Conservation (phyloP, 2,329 filamentous ascomycete genomes). For the Colletotrichum caudatum region DNA sequence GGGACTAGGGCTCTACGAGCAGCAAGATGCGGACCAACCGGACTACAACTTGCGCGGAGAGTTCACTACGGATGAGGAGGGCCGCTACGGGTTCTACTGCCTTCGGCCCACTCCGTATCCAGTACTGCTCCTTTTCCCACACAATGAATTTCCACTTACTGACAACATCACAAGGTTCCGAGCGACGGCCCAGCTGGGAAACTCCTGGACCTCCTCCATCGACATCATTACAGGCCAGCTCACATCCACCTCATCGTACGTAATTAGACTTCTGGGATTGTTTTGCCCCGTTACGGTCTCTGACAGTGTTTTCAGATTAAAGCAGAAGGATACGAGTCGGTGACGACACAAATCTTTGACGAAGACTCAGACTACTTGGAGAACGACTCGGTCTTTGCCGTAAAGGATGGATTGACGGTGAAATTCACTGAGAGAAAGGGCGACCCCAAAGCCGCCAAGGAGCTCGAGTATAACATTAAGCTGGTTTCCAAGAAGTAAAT, state of each 20-base stretch:
- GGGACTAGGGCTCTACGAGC: conserved; percentile 61
- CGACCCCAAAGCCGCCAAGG: conserved; percentile 63
- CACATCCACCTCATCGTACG: conserved; percentile 70
- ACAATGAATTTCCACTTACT: background rate
- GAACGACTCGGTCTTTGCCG: conserved; percentile 65
- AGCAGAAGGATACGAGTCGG: conserved; percentile 70
- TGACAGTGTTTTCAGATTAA: conserved; percentile 48
- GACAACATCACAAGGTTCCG: conserved; percentile 48
- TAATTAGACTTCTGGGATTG: background rate
- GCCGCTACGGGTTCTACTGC: conserved; percentile 70
- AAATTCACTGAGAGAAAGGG: conserved; percentile 54
- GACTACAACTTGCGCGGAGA: conserved; percentile 76
- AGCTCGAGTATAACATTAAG: conserved; percentile 71
- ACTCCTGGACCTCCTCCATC: conserved; percentile 65
- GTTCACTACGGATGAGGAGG: conserved; percentile 72
- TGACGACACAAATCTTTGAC: conserved; percentile 83
- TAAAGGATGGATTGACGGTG: conserved; percentile 63
- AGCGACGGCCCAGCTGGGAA: conserved; percentile 65
- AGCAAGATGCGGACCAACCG: conserved; percentile 71
- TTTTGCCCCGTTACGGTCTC: conserved; percentile 37
- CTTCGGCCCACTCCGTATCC: conserved; percentile 63
- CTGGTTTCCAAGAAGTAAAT: background rate
- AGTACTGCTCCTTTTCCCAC: conserved; percentile 34
- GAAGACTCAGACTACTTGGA: conserved; percentile 70
- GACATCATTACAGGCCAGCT: conserved; percentile 68